Evolutionary conservation across 768 basidiomycete genomes (phyloP), one percentile per base, ranked within the genome.

Genomic region (Paxillus rubicundulus): DNA sequence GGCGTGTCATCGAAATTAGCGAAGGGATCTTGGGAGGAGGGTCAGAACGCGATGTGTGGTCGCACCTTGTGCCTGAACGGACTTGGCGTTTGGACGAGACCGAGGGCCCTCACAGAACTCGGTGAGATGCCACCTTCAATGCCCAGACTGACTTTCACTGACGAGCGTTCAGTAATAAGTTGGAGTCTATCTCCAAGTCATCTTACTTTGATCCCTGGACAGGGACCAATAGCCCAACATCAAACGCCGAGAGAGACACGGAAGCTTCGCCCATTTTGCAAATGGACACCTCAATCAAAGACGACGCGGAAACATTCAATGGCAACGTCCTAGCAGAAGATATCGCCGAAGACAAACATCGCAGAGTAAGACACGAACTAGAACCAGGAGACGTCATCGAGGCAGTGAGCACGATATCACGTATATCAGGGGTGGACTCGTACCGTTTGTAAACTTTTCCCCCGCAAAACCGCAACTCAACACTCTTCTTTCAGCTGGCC

Each of bases 301-400:
- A 59, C 2, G 61, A 52, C 18, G 18, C 42, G 10, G 64, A 60
- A 6, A 9, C 27, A 9, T 45, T 46, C 27, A 55, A 63, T 14
- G 56, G 59, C 3, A 59, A 80, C 39, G 77, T 83, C 41, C 70
- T 91, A 27, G 77, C 79, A 3, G 90, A 94, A 55, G 91, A 93
- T 45, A 79, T 92, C 28, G 76, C 83, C 1, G 93, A 94, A 42
- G 92, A 96, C 69, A 96, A 92, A 62, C 86, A 93, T 66, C 82
- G 93, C 16, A 76, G 91, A 50, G 84, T 97, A 7, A 79, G 92
- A 37, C 90, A 92, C 61, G 87, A 93, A 53, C 75, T 96, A 21
- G 90, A 94, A 64, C 84, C 89, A 20, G 90, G 91, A 4, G 94
- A 98, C 66, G 80, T 93, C 8, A 90, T 98, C 33, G 90, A 95